phyloP scores from a whole-genome alignment of 163 green algal species.

The Scenedesmus sp. region DNA sequence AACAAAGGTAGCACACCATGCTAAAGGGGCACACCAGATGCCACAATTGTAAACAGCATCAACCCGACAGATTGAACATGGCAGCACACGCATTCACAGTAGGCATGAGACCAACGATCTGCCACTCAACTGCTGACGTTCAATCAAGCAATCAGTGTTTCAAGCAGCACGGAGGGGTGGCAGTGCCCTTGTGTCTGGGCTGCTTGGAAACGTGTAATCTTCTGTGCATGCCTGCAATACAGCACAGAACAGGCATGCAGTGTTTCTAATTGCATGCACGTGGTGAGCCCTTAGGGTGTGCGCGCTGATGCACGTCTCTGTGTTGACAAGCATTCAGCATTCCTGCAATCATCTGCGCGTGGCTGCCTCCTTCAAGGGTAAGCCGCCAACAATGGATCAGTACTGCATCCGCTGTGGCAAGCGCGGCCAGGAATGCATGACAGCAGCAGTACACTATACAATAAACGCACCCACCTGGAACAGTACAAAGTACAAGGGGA shows the following conservation, averaged over 20 bases:
- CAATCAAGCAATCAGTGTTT: neutral
- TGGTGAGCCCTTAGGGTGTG: neutral
- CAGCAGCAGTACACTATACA: too few relatives aligned
- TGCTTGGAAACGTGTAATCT: neutral
- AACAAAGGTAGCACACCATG: too few relatives aligned
- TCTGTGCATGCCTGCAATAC: neutral
- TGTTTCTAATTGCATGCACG: neutral
- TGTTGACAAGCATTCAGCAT: neutral
- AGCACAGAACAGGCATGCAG: neutral
- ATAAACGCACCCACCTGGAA: neutral
- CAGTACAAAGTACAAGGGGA: neutral
- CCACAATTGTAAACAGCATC: too few relatives aligned
- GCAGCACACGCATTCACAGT: too few relatives aligned
- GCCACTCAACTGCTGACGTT: neutral
- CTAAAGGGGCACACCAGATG: too few relatives aligned
- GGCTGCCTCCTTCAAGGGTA: too few relatives aligned
- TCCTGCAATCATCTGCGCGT: neutral
- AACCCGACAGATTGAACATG: too few relatives aligned
- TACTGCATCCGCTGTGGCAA: too few relatives aligned
- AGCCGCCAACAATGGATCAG: too few relatives aligned
- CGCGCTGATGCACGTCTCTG: neutral
- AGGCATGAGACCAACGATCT: neutral
- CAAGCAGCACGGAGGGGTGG: neutral
- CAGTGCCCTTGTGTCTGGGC: neutral
- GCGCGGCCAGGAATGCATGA: too few relatives aligned